Evolutionary conservation across 805 yeast genomes (phyloP), one percentile per base, ranked within the genome.

Genomic region (Starmerella bombi): DNA sequence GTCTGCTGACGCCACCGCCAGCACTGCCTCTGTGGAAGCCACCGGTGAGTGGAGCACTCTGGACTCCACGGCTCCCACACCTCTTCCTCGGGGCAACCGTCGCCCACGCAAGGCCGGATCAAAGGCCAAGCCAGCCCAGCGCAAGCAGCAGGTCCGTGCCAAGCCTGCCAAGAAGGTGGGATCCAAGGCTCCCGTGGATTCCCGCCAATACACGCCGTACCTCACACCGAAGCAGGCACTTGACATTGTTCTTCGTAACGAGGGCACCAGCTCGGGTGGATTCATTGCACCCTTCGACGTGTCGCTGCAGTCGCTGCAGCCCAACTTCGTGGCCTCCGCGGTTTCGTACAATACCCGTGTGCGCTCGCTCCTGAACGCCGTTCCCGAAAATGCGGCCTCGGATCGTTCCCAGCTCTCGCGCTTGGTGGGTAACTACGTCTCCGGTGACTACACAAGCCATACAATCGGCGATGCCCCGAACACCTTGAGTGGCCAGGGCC

Each of bases 301-400:
- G n/a, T 45, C 51, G 12, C 38, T 45, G 7, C 19, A 29, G 14
- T 5, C 45, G 7, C 37, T 48, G 18, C 44, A 40, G 37, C 32
- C 38, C 7, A 30, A 38, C 36, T 32, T 48, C 19, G 44, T 34
- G 2, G 15, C 37, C 15, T 38, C 45, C 2, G 44, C 51, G 2
- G 45, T 48, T 25, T 37, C 51, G 6, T 49, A 25, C 33, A 48
- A 52, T 34, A 32, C 51, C 19, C 54, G 56, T 10, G 43, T 49
- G 22, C 48, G 49, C 3, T 42, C 52, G 18, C 39, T 49, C 34
- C 38, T 51, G 23, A 41, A 47, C 37, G 19, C 37, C 21, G n/a
- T 32, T 6, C 34, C 44, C 23, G 27, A 33, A 5, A 19, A 10
- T 9, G 38, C 17, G 32, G 34, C 33, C 8, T n/a, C 15, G 8